phyloP scores from a whole-genome alignment of 2,329 filamentous ascomycete genomes.

The Aspergillus thermomutatus region DNA sequence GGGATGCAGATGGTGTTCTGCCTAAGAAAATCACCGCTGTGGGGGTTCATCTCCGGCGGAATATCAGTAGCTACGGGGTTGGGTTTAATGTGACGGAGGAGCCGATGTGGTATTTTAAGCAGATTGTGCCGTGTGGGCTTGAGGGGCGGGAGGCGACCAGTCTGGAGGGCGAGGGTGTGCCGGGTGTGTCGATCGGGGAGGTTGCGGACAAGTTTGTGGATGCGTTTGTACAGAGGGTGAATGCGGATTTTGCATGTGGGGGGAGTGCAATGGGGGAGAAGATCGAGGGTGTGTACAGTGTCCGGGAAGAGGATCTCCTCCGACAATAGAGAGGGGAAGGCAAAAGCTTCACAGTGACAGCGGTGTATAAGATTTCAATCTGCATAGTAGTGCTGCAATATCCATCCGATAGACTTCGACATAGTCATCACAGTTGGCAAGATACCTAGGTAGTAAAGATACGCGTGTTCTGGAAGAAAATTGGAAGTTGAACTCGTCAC shows the following conservation, averaged over 20 bases:
- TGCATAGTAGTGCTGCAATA: neutral
- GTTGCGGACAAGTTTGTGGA: conserved; percentile 37
- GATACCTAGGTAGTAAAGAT: neutral
- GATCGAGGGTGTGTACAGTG: conserved; percentile 40
- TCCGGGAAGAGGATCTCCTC: conserved; percentile 31
- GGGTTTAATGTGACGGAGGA: conserved; percentile 57
- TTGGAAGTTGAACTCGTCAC: neutral
- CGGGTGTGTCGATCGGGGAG: conserved; percentile 33
- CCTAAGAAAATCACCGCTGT: conserved; percentile 77
- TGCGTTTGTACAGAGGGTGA: conserved; percentile 37
- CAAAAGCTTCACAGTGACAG: neutral
- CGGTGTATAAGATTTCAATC: neutral
- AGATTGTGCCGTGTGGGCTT: conserved; percentile 89
- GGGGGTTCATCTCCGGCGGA: conserved; percentile 83
- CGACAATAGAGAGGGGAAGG: neutral
- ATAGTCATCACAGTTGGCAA: neutral
- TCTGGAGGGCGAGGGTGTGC: conserved; percentile 54
- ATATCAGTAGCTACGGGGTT: conserved; percentile 80
- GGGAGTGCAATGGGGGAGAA: conserved; percentile 27
- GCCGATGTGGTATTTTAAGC: conserved; percentile 63
- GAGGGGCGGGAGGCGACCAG: conserved; percentile 77
- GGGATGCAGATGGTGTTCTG: neutral
- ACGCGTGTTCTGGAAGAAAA: neutral
- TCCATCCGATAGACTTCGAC: neutral
- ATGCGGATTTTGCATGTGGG: conserved; percentile 34